Base-by-base conservation (phyloP, 345 rosid species). In the Arabidopsis arenosa region DNA sequence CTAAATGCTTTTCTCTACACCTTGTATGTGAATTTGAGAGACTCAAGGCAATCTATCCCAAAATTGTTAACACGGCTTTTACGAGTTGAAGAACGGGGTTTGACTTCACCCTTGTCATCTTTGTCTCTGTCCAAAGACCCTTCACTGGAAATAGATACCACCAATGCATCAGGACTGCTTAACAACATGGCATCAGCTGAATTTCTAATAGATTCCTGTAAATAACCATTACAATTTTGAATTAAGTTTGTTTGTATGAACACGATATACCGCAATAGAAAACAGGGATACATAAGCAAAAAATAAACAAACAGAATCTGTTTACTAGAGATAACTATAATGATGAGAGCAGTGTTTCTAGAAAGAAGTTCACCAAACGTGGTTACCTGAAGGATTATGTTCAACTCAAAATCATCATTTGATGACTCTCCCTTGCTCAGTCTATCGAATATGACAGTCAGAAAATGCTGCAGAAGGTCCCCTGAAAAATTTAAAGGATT, bases 321-420 rank as follows among this genome's bases (percentile, higher is more conserved):
- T 55, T 30, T 30, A 37, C 15, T 54, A 30, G 45, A 56, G 52
- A 26, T 36, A 40, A 32, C 54, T 56, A 48, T 12, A 44, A 57
- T 60, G 47, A 71, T 49, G 56, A 54, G 39, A 64, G 40, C 55
- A 52, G 28, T 21, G 14, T 62, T 35, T 30, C 55, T 33, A 61
- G 51, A 65, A 41, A 35, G 18, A 57, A 35, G 11, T 37, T 70
- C 43, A 60, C 63, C 23, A 10, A 80, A 68, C 68, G 26, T 21
- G 14, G 17, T 73, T 74, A 95, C 99, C 99, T 95, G 99, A 70
- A 95, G 84, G 72, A 89, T 77, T 21, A 89, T 84, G 86, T 95
- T 95, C 73, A 95, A 73, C 85, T 90, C 97, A 80, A 95, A 95
- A 73, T 92, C 97, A 83, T 95, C 97, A 67, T 92, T 91, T 87